Base-by-base conservation (phyloP, 805 yeast species). In the Zygotorulaspora danielsina region DNA sequence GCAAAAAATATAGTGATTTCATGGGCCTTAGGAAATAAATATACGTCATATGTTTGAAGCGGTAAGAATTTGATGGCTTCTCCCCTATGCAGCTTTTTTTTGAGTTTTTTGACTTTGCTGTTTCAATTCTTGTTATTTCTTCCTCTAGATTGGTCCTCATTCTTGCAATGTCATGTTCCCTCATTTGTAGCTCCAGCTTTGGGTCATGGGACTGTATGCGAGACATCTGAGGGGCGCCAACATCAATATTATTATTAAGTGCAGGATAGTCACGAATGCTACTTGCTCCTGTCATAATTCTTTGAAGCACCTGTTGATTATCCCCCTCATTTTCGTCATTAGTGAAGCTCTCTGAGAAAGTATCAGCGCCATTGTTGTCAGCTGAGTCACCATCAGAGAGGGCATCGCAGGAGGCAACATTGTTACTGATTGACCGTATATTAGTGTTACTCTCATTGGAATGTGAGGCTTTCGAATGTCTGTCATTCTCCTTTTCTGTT, bases 1-100 rank as follows among this genome's bases (percentile, higher is more conserved):
- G 63, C 22, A 86, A 60, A 42, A 85, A 72, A 3, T 68, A 63
- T 13, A 86, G 55, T 0, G 90, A 71, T 47, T 77, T 79, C 36
- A 76, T 57, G 0, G 95, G 95, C 18, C 76, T 64, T 10, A 76
- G 51, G 3, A 76, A 50, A 42, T 73, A 74, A 28, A 77, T 67
- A 52, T 77, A 76, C 2, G 57, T 33, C n/a, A 57, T 55, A 7
- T 44, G 49, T 34, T 53, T 59, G 48, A 59, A 49, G 19, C 37
- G 46, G 19, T 7, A 41, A 38, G 30, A 18, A 19, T 21, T 32
- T 24, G 44, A 6, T n/a, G 7, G 9, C 15, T n/a, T 7, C 27
- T 30, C 30, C 15, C 27, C 40, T 5, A 9, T 19, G 11, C 16
- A 12, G 10, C 28, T 15, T 20, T 21, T 19, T 13, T 37, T 20